phyloP scores from a whole-genome alignment of 2,329 filamentous ascomycete genomes.

The Sarocladium brachiariae region DNA sequence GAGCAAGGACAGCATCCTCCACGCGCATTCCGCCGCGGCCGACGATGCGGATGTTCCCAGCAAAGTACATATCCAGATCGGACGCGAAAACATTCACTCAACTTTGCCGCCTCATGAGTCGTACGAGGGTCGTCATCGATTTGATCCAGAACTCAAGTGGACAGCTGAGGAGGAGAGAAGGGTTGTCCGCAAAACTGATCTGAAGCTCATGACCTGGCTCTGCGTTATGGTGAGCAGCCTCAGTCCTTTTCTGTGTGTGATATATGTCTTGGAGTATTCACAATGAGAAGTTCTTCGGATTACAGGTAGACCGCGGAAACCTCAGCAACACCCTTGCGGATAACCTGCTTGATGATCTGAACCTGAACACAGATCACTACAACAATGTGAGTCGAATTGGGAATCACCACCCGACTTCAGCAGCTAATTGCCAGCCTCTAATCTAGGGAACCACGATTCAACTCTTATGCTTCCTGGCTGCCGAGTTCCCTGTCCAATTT shows the following conservation, averaged over 20 bases:
- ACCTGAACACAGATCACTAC: conserved; percentile 43
- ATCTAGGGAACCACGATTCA: conserved; percentile 45
- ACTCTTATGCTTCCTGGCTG: conserved; percentile 44
- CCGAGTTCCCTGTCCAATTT: conserved; percentile 53
- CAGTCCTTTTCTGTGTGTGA: too few species aligned
- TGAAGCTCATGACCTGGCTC: conserved; percentile 33
- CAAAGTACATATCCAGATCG: conserved; percentile 24
- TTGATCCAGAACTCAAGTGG: conserved; percentile 39
- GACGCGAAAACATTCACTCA: conserved; percentile 29
- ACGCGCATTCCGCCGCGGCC: conserved; percentile 19
- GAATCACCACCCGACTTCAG: too few species aligned
- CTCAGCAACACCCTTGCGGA: conserved; percentile 56
- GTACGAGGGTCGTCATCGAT: conserved; percentile 36
- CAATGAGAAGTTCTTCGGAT: conserved; percentile 44
- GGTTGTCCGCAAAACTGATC: conserved; percentile 46
- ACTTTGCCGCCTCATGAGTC: conserved; percentile 21
- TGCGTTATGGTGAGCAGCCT: conserved; percentile 32
- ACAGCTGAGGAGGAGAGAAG: conserved; percentile 47
- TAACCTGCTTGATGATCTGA: conserved; percentile 50
- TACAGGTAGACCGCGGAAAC: conserved; percentile 59
- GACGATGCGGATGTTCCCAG: conserved; percentile 17
- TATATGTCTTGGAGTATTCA: too few species aligned
- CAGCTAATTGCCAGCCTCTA: background rate
- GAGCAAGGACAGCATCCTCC: conserved; percentile 23
- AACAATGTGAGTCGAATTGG: conserved; percentile 44